Conservation (phyloP, 106 monocot genomes). For the Vanilla planifolia region DNA sequence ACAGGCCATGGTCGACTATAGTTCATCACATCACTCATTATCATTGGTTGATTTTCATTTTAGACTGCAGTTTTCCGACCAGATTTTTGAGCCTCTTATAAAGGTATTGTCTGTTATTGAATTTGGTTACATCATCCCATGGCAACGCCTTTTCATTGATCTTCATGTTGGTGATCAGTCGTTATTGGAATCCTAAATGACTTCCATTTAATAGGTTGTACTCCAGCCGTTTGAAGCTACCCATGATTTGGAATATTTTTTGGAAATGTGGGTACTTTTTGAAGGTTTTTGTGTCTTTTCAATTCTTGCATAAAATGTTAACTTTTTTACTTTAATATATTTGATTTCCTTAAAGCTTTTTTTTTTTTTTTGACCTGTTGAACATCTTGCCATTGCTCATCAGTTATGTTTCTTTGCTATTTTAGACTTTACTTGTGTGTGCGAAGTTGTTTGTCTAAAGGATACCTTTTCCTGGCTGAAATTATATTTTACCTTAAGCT, state of each 20-base stretch:
- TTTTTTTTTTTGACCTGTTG: no score
- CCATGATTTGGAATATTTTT: slow-evolving; percentile 42
- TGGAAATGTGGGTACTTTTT: slow-evolving; percentile 39
- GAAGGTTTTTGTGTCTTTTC: slow-evolving; percentile 33
- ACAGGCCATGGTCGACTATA: slow-evolving; percentile 24
- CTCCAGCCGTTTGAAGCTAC: slow-evolving; percentile 56
- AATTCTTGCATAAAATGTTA: slow-evolving; percentile 73
- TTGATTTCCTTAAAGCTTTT: neutral
- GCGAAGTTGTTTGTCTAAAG: no score
- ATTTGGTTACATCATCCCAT: neutral
- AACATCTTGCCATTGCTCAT: no score
- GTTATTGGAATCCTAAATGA: neutral
- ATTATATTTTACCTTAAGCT: no score
- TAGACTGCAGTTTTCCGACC: slow-evolving; percentile 25
- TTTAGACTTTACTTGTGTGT: no score
- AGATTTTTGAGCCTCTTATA: slow-evolving; percentile 31
- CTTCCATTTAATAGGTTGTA: slow-evolving; percentile 38
- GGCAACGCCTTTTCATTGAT: neutral
- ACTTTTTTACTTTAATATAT: no score
- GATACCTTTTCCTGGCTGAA: no score
- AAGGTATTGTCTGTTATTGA: slow-evolving; percentile 44
- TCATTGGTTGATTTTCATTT: slow-evolving; percentile 53
- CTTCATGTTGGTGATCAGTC: neutral
- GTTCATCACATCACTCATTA: slow-evolving; percentile 1
- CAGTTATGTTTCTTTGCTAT: no score